These are phyloP conservation scores for Rhizopogon salebrosus DNA, from an alignment of 768 basidiomycete species.

Conservation along the genomic window DNA sequence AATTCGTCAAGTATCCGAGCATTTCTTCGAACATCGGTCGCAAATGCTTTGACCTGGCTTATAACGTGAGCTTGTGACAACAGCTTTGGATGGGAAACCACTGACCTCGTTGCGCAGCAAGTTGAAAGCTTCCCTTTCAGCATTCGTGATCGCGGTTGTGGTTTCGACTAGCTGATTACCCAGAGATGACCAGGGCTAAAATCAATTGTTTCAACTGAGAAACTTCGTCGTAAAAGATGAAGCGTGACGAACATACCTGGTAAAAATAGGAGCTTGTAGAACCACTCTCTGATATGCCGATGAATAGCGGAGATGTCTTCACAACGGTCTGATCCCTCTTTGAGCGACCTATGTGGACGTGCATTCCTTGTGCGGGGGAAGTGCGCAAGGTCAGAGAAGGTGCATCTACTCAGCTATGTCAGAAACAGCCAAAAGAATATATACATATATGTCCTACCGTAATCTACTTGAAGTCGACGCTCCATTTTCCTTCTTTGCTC, in stretches of 20 bases:
- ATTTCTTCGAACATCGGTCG: slow-evolving; percentile 60
- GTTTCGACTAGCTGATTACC: slow-evolving; percentile 64
- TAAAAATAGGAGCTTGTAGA: slow-evolving; percentile 69
- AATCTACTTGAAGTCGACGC: slow-evolving; percentile 43
- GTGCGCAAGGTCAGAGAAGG: slow-evolving; percentile 72
- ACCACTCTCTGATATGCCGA: slow-evolving; percentile 54
- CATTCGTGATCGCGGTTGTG: slow-evolving; percentile 41
- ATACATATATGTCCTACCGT: slow-evolving; percentile 39
- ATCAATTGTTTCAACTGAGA: not conserved
- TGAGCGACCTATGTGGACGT: slow-evolving; percentile 62
- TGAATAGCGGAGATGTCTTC: slow-evolving; percentile 44
- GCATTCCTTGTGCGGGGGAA: slow-evolving; percentile 64
- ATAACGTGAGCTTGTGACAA: slow-evolving; percentile 1
- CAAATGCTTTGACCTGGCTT: slow-evolving; percentile 56
- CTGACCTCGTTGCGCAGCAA: slow-evolving; percentile 60
- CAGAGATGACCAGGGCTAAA: slow-evolving; percentile 69
- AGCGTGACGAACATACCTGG: slow-evolving; percentile 34
- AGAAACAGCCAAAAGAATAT: not conserved
- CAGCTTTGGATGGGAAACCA: not conserved
- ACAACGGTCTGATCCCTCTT: slow-evolving; percentile 57
- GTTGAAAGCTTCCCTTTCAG: slow-evolving; percentile 74
- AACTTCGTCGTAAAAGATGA: not conserved
- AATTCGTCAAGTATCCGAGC: slow-evolving; percentile 81
- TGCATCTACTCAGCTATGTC: slow-evolving; percentile 39
- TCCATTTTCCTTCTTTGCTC: slow-evolving; percentile 49